Base-by-base conservation (phyloP, 306 rosid species). In the Pyrus betulifolia region DNA sequence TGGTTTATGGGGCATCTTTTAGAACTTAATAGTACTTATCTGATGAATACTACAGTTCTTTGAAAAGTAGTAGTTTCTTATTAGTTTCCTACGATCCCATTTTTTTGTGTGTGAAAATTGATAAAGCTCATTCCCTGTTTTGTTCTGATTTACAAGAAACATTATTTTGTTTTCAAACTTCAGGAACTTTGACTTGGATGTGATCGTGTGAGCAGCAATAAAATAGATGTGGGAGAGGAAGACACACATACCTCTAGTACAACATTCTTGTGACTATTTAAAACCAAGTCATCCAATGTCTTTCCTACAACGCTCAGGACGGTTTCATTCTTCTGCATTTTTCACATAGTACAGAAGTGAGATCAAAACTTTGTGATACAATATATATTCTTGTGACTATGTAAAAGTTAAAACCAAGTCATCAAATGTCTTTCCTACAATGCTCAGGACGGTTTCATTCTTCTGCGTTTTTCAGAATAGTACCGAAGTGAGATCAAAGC, bases 361-460 rank as follows among this genome's bases (percentile, higher is more conserved):
- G 28, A 44, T 59, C 72, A 79, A 68, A 42, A 25, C 3, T 55
- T 18, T 59, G 21, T 21, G 30, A 38, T 23, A 58, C 33, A 4
- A n/a, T 6, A 35, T 35, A 35, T 35, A 35, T 35, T 35, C 8
- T 1, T 35, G 40, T 1, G 40, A 35, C 88, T 87, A 79, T 81
- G 78, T 86, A 95, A 84, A n/a, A n/a, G n/a, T n/a, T n/a, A n/a
- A n/a, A 84, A 95, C 82, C 80, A 83, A 77, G 12, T 85, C 90
- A 55, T 89, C 96, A 77, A 90, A 89, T 76, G 88, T 89, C 84
- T 76, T 95, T 77, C 98, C 98, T 3, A 92, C 99, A 65, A 87
- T 42, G 77, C 79, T 74, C 52, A 78, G 88, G 81, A 92, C 76
- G 22, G 66, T 88, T 59, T 90, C 93, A 71, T 88, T 89, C 57